phyloP scores from a whole-genome alignment of 169 alveolate genomes.

The Perkinsus chesapeaki region DNA sequence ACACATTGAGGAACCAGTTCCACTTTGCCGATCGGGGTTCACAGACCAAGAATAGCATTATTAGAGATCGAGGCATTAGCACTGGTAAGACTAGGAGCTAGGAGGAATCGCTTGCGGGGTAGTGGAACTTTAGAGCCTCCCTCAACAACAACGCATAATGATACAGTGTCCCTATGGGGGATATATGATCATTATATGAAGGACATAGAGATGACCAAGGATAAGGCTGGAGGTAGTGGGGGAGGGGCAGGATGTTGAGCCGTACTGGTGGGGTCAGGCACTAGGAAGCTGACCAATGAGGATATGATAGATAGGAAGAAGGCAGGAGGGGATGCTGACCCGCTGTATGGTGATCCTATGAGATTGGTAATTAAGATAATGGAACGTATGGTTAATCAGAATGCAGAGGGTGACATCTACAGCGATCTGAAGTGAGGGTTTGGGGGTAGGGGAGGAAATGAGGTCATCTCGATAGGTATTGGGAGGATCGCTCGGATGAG shows the following conservation, averaged over 20 bases:
- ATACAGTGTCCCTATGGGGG: conserved; percentile 71
- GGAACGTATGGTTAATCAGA: conserved; percentile 83
- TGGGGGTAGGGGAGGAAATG: no score
- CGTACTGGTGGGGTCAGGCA: not conserved
- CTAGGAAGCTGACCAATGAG: not conserved
- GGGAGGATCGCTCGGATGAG: conserved; percentile 52
- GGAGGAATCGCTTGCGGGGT: not conserved
- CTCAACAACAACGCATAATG: not conserved
- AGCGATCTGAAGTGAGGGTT: conserved; percentile 57
- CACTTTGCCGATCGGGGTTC: conserved; percentile 81
- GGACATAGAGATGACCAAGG: conserved; percentile 55
- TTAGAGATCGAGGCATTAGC: conserved; percentile 40
- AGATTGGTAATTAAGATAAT: conserved; percentile 46
- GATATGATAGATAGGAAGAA: not conserved
- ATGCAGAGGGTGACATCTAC: conserved; percentile 63
- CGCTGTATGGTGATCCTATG: not conserved
- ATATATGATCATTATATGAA: conserved; percentile 80
- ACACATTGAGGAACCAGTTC: conserved; percentile 74
- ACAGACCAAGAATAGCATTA: conserved; percentile 57
- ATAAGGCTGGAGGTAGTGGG: not conserved
- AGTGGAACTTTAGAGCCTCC: not conserved
- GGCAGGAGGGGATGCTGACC: not conserved
- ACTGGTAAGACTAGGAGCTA: not conserved
- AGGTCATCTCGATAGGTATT: conserved; percentile 17
- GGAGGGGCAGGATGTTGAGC: no score